Evolutionary conservation across 257 asterid genomes (phyloP), one percentile per base, ranked within the genome.

Genomic region (Ocimum tenuiflorum): DNA sequence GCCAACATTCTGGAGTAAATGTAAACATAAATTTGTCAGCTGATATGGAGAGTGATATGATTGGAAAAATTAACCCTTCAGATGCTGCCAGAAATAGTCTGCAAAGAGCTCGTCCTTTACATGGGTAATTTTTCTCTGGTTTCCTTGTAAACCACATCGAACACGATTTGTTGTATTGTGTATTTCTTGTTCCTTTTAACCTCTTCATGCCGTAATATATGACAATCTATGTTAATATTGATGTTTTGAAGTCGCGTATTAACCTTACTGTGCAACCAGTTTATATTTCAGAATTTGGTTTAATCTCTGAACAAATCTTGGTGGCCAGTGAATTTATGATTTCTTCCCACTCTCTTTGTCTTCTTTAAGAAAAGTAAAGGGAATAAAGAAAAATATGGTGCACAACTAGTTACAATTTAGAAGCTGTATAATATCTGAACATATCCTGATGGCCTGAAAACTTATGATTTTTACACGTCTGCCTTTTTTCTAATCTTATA

Each of bases 41-140:
- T 67, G 68, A 81, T 51, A 91, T 91, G 98, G 91, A 84, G 78
- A 85, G 83, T 89, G 91, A 89, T 74, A 78, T 82, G 76, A 66
- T 77, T 58, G 83, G 78, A 73, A 66, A 62, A 48, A 57, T 72
- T 59, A 73, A 70, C 23, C 70, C 61, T 55, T 78, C 90, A 71
- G 91, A 86, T 74, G 76, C 79, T 65, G 72, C 73, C 63, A 81
- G 79, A 65, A 80, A 56, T 63, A 74, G 65, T 70, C 58, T 72
- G 57, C 95, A 77, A 54, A 79, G 85, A 81, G 75, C 81, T 77
- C 91, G 95, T 23, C 81, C 91, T 61, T 63, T 75, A 23, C 96
- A 85, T 46, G 98, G 98, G 98, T 91, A 83, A 78, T 15, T 51
- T 60, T 65, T 59, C 51, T 19, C 2, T 5, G 19, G 19, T 71